Evolutionary conservation across 1,284 basidiomycete genomes (phyloP), one percentile per base, ranked within the genome.

Genomic region (Athelia sp.): DNA sequence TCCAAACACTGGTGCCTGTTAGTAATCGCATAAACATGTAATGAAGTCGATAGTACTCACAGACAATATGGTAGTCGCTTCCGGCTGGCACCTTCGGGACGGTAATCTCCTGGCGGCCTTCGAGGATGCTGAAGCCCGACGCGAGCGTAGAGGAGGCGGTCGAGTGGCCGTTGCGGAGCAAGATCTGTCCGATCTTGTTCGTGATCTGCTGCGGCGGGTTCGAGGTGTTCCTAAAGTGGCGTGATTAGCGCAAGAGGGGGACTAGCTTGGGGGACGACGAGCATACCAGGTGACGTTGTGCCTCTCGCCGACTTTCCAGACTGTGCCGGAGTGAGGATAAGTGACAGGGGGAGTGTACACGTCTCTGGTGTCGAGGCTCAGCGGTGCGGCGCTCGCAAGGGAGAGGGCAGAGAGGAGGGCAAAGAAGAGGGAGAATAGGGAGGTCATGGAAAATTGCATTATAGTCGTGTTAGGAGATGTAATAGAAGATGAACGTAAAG

Each of bases 261-360:
- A 22, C 8, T 32, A 10, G n/a, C n/a, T n/a, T n/a, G 15, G 29
- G 14, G 42, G 18, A 14, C 6, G 19, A 32, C 9, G 11, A 4
- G 45, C 59, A 15, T 47, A 62, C 63, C 63, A 65, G 15, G 62
- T 61, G 22, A 65, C 63, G 48, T 60, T 62, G 48, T 61, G 56
- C 10, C 18, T 47, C 22, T 49, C 44, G 17, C 62, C 62, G 49
- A 58, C 47, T n/a, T 40, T 52, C 63, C 63, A 65, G 38, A 58
- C 55, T 11, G 56, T 57, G 29, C 57, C 56, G 6, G 49, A 44
- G 31, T 56, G 51, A 9, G 63, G 63, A 45, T 56, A 57, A 40
- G 56, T 48, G 24, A 65, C 46, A 4, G 48, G 53, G 2, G 62
- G 63, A 15, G 48, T 53, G 52, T 54, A 64, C 18, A 64, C 59